Conservation (phyloP, 306 rosid genomes). For the Phaseolus lunatus region DNA sequence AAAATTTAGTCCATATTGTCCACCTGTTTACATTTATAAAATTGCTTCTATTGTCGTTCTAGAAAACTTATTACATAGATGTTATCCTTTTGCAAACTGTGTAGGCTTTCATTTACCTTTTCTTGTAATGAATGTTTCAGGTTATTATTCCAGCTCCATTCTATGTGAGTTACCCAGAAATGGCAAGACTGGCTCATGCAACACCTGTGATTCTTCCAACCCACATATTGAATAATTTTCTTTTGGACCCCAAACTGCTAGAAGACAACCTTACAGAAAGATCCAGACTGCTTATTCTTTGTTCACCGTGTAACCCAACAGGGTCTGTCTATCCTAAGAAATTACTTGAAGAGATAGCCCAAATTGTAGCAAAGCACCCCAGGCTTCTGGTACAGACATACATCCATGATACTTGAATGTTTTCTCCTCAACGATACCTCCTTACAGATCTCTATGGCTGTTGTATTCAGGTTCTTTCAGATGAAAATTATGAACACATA, state of each 20-base stretch:
- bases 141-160: constrained; percentile 89
- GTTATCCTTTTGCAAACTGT: not conserved
- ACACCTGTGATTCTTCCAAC: constrained; percentile 81
- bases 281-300: constrained; percentile 78
- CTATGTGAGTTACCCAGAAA: constrained; percentile 92
- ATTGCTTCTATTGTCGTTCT: not conserved
- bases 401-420: constrained; percentile 29
- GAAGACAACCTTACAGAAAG: constrained; percentile 71
- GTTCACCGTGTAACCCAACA: constrained; percentile 94
- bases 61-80: constrained; percentile 7
- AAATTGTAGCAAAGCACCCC: constrained; percentile 87
- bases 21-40: constrained; percentile 6
- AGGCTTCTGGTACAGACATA: constrained; percentile 78
- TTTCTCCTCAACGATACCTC: constrained; percentile 7
- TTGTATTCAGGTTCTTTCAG: constrained; percentile 71
- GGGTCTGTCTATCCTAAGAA: constrained; percentile 85
- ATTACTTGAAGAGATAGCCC: constrained; percentile 81
- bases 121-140: constrained; percentile 53
- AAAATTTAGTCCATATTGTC: constrained; percentile 15
- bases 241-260: constrained; percentile 76
- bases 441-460: constrained; percentile 26
- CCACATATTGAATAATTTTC: constrained; percentile 64
- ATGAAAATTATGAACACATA: constrained; percentile 90
- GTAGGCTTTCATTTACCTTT: constrained; percentile 17
- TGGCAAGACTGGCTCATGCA: constrained; percentile 91